Base-by-base conservation (phyloP, 768 basidiomycete genomes). In the Russula griseocarnosa region DNA sequence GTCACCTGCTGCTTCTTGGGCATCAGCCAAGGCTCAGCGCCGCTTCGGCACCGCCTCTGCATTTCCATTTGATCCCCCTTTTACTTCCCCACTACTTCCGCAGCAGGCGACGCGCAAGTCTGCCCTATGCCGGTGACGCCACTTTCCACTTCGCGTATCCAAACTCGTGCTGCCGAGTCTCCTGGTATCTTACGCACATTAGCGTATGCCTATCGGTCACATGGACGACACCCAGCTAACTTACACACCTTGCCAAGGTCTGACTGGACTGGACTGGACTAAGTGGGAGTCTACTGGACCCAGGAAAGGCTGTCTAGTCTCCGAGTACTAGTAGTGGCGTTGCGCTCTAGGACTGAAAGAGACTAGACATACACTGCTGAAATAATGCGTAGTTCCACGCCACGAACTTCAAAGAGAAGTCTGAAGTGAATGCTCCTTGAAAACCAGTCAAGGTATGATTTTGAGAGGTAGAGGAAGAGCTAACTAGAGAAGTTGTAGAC, bases 191-290 rank as follows among this genome's bases (percentile, higher is more conserved):
- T 59, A 42, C 63, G 63, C 34, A 64, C 63, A 18, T 47, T 64
- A 14, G 52, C 51, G 11, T 59, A 55, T 40, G 53, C 49, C 49
- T 16, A 83, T n/a, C 73, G 69, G 14, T 70, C 70, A 65, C 83
- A 81, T n/a, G 75, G 71, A 4, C 77, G 5, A 1, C 22, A 8
- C 47, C 32, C 13, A 16, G 34, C 3, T 13, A n/a, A n/a, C n/a
- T n/a, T n/a, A n/a, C n/a, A 28, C 28, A 10, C 24, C 20, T 16
- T 16, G 24, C 34, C 11, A 36, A 22, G 20, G 44, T 5, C 3
- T 32, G 44, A 20, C 32, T 16, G 20, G 26, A 34, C 24, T 20
- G 9, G 10, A 62, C 9, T 55, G 26, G 28, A 38, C 44, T 9
- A 24, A 26, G 32, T 13, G 32, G 10, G 54, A 38, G 9, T 20